Evolutionary conservation across 768 basidiomycete genomes (phyloP), one percentile per base, ranked within the genome.

Genomic region (Cyclocybe cylindracea): DNA sequence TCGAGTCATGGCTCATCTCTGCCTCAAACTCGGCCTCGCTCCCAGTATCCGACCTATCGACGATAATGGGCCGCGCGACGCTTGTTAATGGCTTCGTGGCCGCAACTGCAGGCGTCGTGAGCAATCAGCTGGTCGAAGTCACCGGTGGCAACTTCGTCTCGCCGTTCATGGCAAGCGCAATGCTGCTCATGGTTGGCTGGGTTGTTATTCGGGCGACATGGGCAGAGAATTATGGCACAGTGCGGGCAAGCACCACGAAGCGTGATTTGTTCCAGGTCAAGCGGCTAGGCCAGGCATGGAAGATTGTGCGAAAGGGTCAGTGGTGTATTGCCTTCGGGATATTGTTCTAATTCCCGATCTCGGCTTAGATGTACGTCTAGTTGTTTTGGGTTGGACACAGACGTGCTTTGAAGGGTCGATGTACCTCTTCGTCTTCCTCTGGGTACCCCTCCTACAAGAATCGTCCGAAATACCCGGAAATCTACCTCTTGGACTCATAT

Each of bases 371-470:
- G 77, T 80, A 1, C 61, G 80, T 42, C 74, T 91, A 8, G 68
- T 89, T 54, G 78, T 79, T 19, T 77, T 91, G 16, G 86, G 87
- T 32, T 68, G 90, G 47, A 84, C 84, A 0, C 88, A 91, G 67
- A 91, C 89, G 1, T 87, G 85, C 67, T 91, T 91, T 62, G 88
- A 91, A 63, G 89, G 89, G 2, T 87, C 86, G 5, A 89, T 90
- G 88, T 90, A 91, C 67, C 78, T 90, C 54, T 91, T 90, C 67
- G 89, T 90, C 56, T 91, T 89, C 71, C 73, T 86, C 55, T 91
- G 89, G 89, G 89, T 91, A 0, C 88, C 89, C 1, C 77, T 83
- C 2, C 71, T 91, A 11, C 87, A 91, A 67, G 85, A 89, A 62
- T 70, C 70, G 16, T 76, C 83, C n/a, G 39, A 56, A 10, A 62